Evolutionary conservation across 176 grass and related monocot genomes (phyloP), one percentile per base, ranked within the genome.

Genomic region (Areca catechu): DNA sequence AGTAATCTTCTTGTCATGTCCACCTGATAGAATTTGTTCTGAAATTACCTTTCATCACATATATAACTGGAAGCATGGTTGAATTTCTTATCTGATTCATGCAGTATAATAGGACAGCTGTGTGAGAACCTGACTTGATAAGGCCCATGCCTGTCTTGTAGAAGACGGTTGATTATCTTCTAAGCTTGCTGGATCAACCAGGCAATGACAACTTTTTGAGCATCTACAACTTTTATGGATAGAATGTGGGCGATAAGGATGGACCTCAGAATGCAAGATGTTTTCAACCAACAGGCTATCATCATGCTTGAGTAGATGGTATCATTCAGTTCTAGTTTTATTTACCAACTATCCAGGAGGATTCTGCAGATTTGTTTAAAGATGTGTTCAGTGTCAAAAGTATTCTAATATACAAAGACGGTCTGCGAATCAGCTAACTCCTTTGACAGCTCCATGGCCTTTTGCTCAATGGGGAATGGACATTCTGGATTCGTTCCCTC

Each of bases 211-310:
- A 66, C 62, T 97, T 97, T 51, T 75, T 97, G 77, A 77, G 83
- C 19, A 77, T 90, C 34, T 97, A 97, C 77, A 97, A 97, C 68
- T 97, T 70, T 69, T 97, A 69, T 97, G 92, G 92, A 97, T 57
- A 83, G 92, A 73, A 97, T 97, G 92, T 74, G 92, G 77, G 92
- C 83, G 3, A 82, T 97, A 77, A 86, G 92, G 71, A 85, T 97
- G 86, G 92, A 97, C 72, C 92, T 97, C 68, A 82, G 92, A 69
- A 97, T 97, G 92, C 92, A 97, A 56, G 86, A 97, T 55, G 85
- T 88, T 30, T 97, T 91, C 78, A 88, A 90, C 51, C 37, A 22
- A 51, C 71, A 88, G 51, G 72, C 86, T 68, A 91, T 97, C 34
- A 43, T 43, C 53, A 97, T 97, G 92, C 86, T 97, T 65, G 86